These are phyloP conservation scores for Lyophyllum decastes DNA, from an alignment of 768 basidiomycete species.

Conservation along the genomic window DNA sequence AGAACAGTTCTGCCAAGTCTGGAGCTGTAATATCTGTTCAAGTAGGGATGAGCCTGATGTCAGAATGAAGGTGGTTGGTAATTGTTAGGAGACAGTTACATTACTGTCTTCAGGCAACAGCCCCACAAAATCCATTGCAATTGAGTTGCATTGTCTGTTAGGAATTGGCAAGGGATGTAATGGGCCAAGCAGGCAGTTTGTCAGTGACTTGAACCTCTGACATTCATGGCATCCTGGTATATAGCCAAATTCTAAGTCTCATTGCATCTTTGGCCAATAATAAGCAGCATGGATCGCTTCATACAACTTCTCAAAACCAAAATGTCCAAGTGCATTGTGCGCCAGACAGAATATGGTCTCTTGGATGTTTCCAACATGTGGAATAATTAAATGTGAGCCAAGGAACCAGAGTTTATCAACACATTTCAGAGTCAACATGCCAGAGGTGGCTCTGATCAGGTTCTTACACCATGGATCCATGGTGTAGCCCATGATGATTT, in stretches of 20 bases:
- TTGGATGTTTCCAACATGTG: background rate
- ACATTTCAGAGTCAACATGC: background rate
- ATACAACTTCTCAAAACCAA: background rate
- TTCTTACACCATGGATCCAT: background rate
- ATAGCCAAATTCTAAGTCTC: background rate
- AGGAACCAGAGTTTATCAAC: background rate
- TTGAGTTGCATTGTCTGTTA: slow-evolving; percentile 16
- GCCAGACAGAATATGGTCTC: background rate
- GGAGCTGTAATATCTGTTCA: slow-evolving; percentile 12
- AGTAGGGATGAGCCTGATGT: slow-evolving; percentile 19
- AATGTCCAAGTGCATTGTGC: background rate
- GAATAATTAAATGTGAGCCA: background rate
- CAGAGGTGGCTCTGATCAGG: background rate
- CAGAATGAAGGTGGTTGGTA: slow-evolving; percentile 25
- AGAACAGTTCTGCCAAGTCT: slow-evolving; percentile 23
- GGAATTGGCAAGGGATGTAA: slow-evolving; percentile 20
- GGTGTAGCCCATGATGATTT: background rate
- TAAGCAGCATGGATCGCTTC: background rate
- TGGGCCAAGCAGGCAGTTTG: background rate
- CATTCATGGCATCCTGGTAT: background rate
- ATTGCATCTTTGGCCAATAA: background rate
- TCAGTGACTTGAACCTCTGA: background rate
- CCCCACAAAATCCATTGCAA: slow-evolving; percentile 25
- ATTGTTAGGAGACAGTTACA: slow-evolving; percentile 27
- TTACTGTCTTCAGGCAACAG: slow-evolving; percentile 8